Conservation (phyloP, 495 filamentous ascomycete genomes). For the Annulohypoxylon nitens region DNA sequence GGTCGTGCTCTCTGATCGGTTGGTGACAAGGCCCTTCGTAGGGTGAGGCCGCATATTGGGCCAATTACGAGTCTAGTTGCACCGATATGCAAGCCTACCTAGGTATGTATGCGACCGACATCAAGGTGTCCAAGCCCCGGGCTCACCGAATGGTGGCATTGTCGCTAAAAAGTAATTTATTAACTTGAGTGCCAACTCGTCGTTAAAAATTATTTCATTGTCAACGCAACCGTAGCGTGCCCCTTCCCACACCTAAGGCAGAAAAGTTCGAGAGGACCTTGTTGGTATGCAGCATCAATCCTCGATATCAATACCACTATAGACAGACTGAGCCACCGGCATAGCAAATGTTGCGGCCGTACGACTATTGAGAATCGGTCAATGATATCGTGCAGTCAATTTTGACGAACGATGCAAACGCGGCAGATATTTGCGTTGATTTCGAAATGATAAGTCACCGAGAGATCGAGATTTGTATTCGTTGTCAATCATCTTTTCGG, state of each 20-base stretch:
- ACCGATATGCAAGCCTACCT: conserved; percentile 20
- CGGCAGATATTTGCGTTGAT: not conserved
- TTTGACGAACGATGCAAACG: conserved; percentile 7
- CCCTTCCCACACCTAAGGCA: not conserved
- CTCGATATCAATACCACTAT: not conserved
- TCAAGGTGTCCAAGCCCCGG: conserved; percentile 25
- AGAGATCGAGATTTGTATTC: conserved; percentile 4
- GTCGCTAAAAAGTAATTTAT: conserved; percentile 20
- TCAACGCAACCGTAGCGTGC: conserved; percentile 1
- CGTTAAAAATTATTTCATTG: not conserved
- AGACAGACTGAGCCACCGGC: not conserved
- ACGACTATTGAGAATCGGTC: conserved; percentile 11
- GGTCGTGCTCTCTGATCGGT: not conserved
- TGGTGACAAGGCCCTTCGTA: conserved; percentile 2
- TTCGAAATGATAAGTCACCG: not conserved
- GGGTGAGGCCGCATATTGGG: not conserved
- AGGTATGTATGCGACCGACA: conserved; percentile 6
- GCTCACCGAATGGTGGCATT: conserved; percentile 24
- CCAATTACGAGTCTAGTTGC: not conserved
- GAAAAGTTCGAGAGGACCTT: conserved; percentile 3
- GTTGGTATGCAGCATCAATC: not conserved
- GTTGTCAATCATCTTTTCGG: conserved; percentile 51
- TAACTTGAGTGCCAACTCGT: conserved; percentile 6
- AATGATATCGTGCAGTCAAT: conserved; percentile 11
- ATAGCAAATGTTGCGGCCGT: conserved; percentile 10